Base-by-base conservation (phyloP, 257 asterid species). In the Eustoma russellianum region DNA sequence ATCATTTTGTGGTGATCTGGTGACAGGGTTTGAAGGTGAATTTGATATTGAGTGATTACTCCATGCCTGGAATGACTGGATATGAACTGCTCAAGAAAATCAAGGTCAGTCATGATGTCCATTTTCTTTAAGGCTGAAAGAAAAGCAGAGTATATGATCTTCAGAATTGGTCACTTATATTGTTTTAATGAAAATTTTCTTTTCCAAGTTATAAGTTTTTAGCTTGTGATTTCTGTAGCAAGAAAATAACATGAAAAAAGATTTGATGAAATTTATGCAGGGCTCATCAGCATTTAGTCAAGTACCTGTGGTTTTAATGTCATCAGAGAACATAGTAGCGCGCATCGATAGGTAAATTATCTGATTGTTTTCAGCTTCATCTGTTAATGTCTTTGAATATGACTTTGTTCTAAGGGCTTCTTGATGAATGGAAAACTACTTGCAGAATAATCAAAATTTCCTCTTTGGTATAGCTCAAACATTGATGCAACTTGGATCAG, bases 301-400 rank as follows among this genome's bases (percentile, higher is more conserved):
- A 64, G 73, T 81, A 4, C 85, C 89, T 17, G 89, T 81, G 5
- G 85, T 78, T 60, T 68, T 81, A 30, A 81, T 81, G 89, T 81
- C 89, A 34, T 81, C 89, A 10, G 85, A 81, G 66, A 74, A 78
- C 70, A 65, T 78, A 14, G 77, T 79, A 14, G 57, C 89, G 6
- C 69, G 85, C 43, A 81, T 81, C 41, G 79, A 61, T 70, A 67
- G 74, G 61, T 77, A 59, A 47, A 16, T 19, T 44, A 7, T 0
- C 9, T 46, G 13, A 6, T 17, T 46, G 16, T 6, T 46, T 9
- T 14, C 9, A 17, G 16, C 16, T 10, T 46, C 7, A 13, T 14
- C n/a, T 9, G 8, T 7, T 13, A 2, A 9, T 9, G 3, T 0
- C 16, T 11, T 46, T 46, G 9, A 5, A 0, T 46, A 46, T 46